Conservation (phyloP, 345 rosid genomes). For the Murraya koenigii region DNA sequence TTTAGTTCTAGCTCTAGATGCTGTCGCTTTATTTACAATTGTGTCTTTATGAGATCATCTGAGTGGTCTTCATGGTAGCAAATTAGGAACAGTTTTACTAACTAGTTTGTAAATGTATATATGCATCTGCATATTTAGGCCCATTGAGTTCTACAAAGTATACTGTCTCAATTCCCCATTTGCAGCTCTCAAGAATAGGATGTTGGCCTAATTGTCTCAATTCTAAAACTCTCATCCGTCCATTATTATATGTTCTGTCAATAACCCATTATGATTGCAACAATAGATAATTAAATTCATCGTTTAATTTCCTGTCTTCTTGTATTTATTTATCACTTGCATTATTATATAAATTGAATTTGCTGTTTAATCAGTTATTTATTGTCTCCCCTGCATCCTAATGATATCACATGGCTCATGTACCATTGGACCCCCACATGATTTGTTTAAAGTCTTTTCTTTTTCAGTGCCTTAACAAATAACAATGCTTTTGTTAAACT, state of each 20-base stretch:
- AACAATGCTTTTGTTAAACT: slow-evolving; percentile 6
- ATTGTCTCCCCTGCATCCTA: slow-evolving; percentile 8
- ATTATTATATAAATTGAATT: slow-evolving; percentile 26
- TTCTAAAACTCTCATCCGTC: background rate
- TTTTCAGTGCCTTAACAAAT: slow-evolving; percentile 15
- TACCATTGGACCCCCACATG: slow-evolving; percentile 40
- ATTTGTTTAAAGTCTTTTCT: slow-evolving; percentile 23
- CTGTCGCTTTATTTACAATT: background rate
- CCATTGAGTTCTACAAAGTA: background rate
- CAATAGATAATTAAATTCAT: slow-evolving; percentile 2
- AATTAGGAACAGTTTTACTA: background rate
- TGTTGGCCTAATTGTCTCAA: slow-evolving; percentile 28
- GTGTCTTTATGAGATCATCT: background rate
- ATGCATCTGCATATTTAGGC: background rate
- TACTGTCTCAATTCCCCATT: background rate
- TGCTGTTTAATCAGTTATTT: slow-evolving; percentile 7
- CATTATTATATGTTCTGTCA: slow-evolving; percentile 7
- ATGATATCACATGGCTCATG: slow-evolving; percentile 59
- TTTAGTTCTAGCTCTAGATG: background rate
- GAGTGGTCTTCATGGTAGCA: background rate
- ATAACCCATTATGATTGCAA: slow-evolving; percentile 14
- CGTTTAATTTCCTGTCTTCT: background rate
- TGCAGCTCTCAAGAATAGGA: slow-evolving; percentile 23
- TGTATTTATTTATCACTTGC: background rate
- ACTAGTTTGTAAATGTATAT: too few relatives aligned